A percentile compares a stretch with the other conserved stretches of the same genome.
phyloP scores from a whole-genome alignment of 257 asterid genomes.

The Leptodermis oblonga region DNA sequence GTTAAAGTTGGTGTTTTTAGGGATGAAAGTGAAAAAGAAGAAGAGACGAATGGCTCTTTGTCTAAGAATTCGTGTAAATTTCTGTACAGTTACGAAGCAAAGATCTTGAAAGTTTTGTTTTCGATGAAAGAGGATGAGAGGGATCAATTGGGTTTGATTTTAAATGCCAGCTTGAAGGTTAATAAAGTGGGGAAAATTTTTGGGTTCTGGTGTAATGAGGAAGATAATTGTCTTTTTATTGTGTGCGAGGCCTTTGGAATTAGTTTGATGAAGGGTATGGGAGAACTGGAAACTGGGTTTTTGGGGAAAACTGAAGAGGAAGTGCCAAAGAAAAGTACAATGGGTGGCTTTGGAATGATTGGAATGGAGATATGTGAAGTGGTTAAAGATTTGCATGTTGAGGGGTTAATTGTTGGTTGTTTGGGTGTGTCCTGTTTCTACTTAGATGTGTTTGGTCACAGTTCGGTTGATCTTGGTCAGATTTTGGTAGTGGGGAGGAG shows the following conservation, averaged over 20 bases:
- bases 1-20: conserved; percentile 45
- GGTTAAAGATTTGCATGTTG: conserved; percentile 53
- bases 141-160: conserved; percentile 31
- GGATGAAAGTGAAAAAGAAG: conserved; percentile 23
- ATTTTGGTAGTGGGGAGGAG: conserved; percentile 44
- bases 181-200: conserved; percentile 48
- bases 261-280: conserved; percentile 22
- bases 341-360: conserved; percentile 39
- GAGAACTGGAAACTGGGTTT: conserved; percentile 15
- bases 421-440: conserved; percentile 46
- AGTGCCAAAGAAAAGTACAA: conserved; percentile 22
- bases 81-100: conserved; percentile 52
- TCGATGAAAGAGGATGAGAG: conserved; percentile 45
- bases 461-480: conserved; percentile 49
- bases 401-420: conserved; percentile 59
- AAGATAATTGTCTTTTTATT: conserved; percentile 47
- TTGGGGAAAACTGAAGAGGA: conserved; percentile 24
- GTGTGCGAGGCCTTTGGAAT: conserved; percentile 46
- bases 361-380: conserved; percentile 65
- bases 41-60: conserved; percentile 10
- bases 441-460: conserved; percentile 50
- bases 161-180: conserved; percentile 36
- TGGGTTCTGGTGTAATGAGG: conserved; percentile 73
- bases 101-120: conserved; percentile 44
- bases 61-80: conserved; percentile 11